Percentiles rank a stretch among this genome's conserved stretches.
These are phyloP conservation scores for Raphanus raphanistrum DNA, from an alignment of 345 rosid genomes.

Conservation along the genomic window DNA sequence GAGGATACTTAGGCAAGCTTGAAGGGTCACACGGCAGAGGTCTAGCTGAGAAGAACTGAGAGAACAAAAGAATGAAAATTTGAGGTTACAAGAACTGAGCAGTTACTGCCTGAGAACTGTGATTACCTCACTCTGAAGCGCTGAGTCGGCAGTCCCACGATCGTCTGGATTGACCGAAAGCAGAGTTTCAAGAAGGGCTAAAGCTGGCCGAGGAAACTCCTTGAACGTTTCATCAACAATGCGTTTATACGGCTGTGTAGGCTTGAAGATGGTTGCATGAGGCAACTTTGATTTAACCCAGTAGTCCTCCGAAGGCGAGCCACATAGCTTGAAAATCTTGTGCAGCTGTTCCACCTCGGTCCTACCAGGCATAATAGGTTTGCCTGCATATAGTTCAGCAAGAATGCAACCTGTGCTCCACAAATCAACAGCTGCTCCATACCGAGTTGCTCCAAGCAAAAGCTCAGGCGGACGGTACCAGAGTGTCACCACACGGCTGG, in stretches of 20 bases:
- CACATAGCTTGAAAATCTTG: constrained; percentile 97
- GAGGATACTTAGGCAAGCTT: constrained; percentile 93
- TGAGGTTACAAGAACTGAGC: constrained; percentile 14
- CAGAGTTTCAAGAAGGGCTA: constrained; percentile 81
- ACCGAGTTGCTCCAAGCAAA: constrained; percentile 88
- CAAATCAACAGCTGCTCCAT: constrained; percentile 86
- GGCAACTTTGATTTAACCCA: constrained; percentile 97
- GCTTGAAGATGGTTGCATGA: constrained; percentile 96
- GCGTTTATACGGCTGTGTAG: constrained; percentile 92
- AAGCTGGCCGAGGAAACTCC: constrained; percentile 86
- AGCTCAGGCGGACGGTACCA: constrained; percentile 99
- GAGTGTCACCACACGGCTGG: constrained; percentile 96
- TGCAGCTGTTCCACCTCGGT: constrained; percentile 99
- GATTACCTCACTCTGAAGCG: constrained; percentile 81
- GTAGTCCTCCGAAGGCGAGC: constrained; percentile 92
- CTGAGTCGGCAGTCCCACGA: constrained; percentile 84
- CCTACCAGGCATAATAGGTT: constrained; percentile 99
- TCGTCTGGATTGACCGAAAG: constrained; percentile 88
- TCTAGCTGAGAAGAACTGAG: constrained; percentile 78
- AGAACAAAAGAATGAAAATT: constrained; percentile 20
- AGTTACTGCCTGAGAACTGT: constrained; percentile 17
- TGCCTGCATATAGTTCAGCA: constrained; percentile 93
- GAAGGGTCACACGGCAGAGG: constrained; percentile 96
- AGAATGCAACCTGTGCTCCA: constrained; percentile 99
- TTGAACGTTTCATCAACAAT: constrained; percentile 89